phyloP scores from a whole-genome alignment of 2,329 filamentous ascomycete genomes.

The Trichoderma sp. region DNA sequence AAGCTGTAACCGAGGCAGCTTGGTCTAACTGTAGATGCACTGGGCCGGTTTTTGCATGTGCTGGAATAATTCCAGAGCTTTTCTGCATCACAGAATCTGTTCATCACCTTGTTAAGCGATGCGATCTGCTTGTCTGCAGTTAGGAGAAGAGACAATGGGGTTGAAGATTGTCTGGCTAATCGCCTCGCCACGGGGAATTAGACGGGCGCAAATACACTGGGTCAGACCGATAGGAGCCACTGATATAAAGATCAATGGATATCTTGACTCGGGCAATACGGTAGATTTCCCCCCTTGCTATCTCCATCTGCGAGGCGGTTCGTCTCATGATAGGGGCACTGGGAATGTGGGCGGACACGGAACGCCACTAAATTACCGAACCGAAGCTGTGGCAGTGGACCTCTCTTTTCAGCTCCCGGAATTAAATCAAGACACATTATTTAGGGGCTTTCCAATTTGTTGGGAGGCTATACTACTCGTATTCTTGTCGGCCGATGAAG shows the following conservation, averaged over 20 bases:
- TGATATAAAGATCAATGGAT: not conserved
- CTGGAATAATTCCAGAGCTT: not conserved
- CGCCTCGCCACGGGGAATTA: not conserved
- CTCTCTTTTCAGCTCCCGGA: not conserved
- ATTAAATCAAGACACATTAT: not conserved
- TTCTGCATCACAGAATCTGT: not conserved
- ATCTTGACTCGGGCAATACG: not conserved
- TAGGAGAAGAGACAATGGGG: no score
- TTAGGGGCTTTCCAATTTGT: not conserved
- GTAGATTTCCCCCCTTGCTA: not conserved
- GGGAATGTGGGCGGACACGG: not conserved
- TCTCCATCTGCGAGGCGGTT: not conserved
- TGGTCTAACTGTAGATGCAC: not conserved
- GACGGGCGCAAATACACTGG: not conserved
- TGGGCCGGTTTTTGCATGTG: not conserved
- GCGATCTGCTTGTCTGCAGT: not conserved
- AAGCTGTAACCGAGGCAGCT: not conserved
- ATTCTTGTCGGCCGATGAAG: not conserved
- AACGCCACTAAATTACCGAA: not conserved
- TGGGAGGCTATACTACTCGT: not conserved
- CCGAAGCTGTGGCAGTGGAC: no score
- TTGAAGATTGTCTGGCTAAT: not conserved
- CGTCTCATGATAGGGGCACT: not conserved
- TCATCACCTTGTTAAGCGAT: not conserved
- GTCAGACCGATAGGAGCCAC: not conserved